Conservation (phyloP, 1,284 basidiomycete genomes). For the Anthracocystis setariae region DNA sequence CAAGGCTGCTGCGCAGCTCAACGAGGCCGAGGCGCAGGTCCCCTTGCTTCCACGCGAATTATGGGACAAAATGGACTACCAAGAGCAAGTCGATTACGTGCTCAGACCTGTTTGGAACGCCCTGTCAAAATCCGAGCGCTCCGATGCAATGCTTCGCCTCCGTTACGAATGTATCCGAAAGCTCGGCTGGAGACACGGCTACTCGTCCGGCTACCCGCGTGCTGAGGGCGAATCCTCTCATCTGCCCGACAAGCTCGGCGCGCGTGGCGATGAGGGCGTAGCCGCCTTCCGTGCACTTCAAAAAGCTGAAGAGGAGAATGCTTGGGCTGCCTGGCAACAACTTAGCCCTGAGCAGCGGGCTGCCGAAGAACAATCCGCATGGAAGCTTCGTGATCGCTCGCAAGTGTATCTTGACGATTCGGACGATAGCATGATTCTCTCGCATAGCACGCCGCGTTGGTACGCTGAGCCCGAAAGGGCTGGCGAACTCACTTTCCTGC, state of each 20-base stretch:
- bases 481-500: conserved; percentile 85
- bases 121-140: conserved; percentile 31
- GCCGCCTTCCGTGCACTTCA: conserved; percentile 41
- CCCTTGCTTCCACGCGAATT: conserved; percentile 7
- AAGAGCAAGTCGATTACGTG: conserved; percentile 48
- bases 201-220: conserved; percentile 60
- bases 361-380: conserved; percentile 57
- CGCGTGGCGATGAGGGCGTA: conserved; percentile 20
- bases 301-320: conserved; percentile 38
- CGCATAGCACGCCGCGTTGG: conserved; percentile 53
- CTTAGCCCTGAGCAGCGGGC: conserved; percentile 39
- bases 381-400: conserved; percentile 62
- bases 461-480: conserved; percentile 58
- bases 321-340: conserved; percentile 58
- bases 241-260: conserved; percentile 24
- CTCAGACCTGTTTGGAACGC: conserved; percentile 41
- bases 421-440: conserved; percentile 49
- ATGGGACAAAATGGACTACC: conserved; percentile 41
- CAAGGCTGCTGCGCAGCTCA: no score
- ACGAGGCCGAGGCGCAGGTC: not conserved
- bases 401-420: conserved; percentile 63
- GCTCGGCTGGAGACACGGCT: conserved; percentile 65
- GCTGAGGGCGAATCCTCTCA: conserved; percentile 21
- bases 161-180: conserved; percentile 54
- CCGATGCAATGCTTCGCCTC: conserved; percentile 32